Conservation (phyloP, 129 eudicot genomes). For the Centrapalus pauciflorus region DNA sequence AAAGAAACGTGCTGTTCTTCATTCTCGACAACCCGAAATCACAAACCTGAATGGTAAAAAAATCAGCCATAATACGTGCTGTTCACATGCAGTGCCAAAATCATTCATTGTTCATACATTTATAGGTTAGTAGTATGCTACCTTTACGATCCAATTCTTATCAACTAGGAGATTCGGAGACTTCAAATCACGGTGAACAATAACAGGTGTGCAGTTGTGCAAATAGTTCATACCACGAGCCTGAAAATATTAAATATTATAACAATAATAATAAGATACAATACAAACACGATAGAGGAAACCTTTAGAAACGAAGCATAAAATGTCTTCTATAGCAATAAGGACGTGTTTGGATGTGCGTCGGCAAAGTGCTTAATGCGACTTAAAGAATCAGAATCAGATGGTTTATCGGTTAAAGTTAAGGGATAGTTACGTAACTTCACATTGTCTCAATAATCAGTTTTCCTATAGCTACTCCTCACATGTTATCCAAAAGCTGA, state of each 20-base stretch:
- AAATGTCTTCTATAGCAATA: background rate
- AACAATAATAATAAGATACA: constrained; percentile 4
- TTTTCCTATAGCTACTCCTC: constrained; percentile 9
- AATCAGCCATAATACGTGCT: constrained; percentile 3
- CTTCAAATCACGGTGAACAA: constrained; percentile 97
- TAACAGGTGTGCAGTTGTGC: constrained; percentile 86
- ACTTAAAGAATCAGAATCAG: background rate
- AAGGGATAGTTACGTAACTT: background rate
- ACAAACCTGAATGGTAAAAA: constrained; percentile 60
- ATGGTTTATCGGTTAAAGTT: background rate
- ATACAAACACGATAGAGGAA: background rate
- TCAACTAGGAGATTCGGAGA: constrained; percentile 97
- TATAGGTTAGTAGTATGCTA: constrained; percentile 27
- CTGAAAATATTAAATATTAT: constrained; percentile 41
- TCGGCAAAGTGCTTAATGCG: background rate
- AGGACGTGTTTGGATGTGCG: constrained; percentile 8
- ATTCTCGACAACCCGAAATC: constrained; percentile 97
- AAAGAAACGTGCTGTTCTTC: constrained; percentile 93
- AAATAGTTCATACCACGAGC: constrained; percentile 98
- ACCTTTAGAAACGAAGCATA: constrained; percentile 17
- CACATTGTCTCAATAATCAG: constrained; percentile 7
- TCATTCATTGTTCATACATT: too few species aligned
- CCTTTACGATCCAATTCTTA: constrained; percentile 99
- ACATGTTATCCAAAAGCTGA: constrained; percentile 21
- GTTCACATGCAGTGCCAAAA: background rate